Evolutionary conservation across 2,329 filamentous ascomycete species (phyloP).

Genomic region (Claviceps maximensis): DNA sequence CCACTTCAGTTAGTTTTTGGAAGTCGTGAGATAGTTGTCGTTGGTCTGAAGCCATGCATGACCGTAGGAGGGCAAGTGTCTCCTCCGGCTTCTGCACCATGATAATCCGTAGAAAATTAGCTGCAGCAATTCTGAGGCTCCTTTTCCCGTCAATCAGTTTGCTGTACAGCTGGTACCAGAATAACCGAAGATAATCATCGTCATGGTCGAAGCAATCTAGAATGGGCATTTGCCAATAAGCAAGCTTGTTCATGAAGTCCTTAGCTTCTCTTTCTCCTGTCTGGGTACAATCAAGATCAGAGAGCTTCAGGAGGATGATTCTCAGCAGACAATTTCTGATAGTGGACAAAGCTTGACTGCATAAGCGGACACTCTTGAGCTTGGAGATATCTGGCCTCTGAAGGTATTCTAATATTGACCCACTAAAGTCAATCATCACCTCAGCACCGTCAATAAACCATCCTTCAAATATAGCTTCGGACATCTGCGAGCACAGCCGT

Average conservation of each 20-base stretch:
- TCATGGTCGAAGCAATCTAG: constrained; percentile 65
- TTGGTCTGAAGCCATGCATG: constrained; percentile 58
- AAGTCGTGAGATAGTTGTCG: constrained; percentile 63
- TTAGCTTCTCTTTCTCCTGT: constrained; percentile 48
- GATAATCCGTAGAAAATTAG: constrained; percentile 80
- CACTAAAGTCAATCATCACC: constrained; percentile 71
- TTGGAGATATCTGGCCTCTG: constrained; percentile 70
- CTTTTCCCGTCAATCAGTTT: constrained; percentile 64
- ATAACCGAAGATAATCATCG: constrained; percentile 67
- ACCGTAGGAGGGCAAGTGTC: constrained; percentile 57
- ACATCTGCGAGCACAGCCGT: constrained; percentile 65
- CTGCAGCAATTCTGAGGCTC: constrained; percentile 59
- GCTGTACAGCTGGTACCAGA: constrained; percentile 87
- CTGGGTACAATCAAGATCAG: constrained; percentile 60
- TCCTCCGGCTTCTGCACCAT: constrained; percentile 87
- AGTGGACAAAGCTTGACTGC: constrained; percentile 64
- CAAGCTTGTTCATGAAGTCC: constrained; percentile 67
- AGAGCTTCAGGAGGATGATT: constrained; percentile 67
- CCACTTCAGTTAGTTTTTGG: constrained; percentile 70
- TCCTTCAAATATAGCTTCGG: constrained; percentile 86
- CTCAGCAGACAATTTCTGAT: constrained; percentile 69
- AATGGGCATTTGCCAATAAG: constrained; percentile 92
- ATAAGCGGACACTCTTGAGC: constrained; percentile 82
- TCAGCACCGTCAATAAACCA: constrained; percentile 90
- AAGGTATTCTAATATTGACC: constrained; percentile 74